These are phyloP conservation scores for Jamesozyma jinghongensis DNA, from an alignment of 805 yeast species.

Conservation along the genomic window DNA sequence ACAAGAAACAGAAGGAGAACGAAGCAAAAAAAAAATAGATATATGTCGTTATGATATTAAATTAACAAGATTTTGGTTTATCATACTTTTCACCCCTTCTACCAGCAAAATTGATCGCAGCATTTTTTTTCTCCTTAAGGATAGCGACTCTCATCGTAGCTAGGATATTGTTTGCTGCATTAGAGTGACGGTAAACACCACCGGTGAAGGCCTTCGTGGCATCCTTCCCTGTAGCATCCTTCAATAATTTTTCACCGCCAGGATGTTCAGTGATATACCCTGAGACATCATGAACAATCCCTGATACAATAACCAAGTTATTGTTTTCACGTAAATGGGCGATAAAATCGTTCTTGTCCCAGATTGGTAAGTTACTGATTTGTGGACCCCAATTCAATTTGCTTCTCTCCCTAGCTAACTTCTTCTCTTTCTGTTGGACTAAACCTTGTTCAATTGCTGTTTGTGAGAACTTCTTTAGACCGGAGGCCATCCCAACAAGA, in stretches of 20 bases:
- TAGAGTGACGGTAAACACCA: slow-evolving; percentile 77
- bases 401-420: slow-evolving; percentile 52
- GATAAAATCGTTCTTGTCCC: slow-evolving; percentile 57
- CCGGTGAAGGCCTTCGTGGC: slow-evolving; percentile 81
- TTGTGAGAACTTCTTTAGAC: slow-evolving; percentile 67
- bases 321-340: slow-evolving; percentile 40
- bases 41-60: too few species aligned
- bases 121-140: slow-evolving; percentile 56
- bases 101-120: slow-evolving; percentile 36
- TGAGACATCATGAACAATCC: slow-evolving; percentile 71
- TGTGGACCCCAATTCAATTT: slow-evolving; percentile 70
- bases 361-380: slow-evolving; percentile 56
- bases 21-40: not conserved
- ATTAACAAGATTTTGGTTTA: slow-evolving; percentile 8
- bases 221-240: slow-evolving; percentile 69
- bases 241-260: slow-evolving; percentile 69
- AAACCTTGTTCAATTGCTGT: slow-evolving; percentile 77
- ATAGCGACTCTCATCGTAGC: slow-evolving; percentile 80
- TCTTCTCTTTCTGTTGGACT: slow-evolving; percentile 76
- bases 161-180: slow-evolving; percentile 76
- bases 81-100: slow-evolving; percentile 30
- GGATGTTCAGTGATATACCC: slow-evolving; percentile 68
- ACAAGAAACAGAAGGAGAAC: not conserved
- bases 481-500: slow-evolving; percentile 59
- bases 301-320: slow-evolving; percentile 63